Conservation (phyloP, 441 rosid genomes). For the Adansonia rubrostipa region DNA sequence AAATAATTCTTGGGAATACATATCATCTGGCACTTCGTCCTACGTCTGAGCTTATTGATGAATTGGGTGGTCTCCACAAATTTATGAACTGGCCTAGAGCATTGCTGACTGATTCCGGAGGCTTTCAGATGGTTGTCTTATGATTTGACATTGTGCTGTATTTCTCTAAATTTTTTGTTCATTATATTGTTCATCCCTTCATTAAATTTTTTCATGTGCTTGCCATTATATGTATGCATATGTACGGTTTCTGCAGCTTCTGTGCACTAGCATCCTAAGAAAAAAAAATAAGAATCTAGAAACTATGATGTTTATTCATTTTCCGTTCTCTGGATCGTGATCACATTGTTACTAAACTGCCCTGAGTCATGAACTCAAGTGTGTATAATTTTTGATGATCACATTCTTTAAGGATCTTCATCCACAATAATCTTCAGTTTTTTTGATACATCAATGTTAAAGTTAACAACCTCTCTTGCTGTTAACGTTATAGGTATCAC, state of each 20-base stretch:
- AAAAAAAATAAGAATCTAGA: background rate
- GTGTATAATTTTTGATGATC: background rate
- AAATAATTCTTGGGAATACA: constrained; percentile 80
- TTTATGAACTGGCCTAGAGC: constrained; percentile 91
- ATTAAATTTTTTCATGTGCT: constrained; percentile 1
- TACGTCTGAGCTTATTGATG: constrained; percentile 73
- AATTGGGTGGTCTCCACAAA: constrained; percentile 78
- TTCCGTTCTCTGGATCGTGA: constrained; percentile 4
- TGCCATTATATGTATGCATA: background rate
- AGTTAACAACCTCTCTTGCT: constrained; percentile 13
- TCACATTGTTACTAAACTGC: background rate
- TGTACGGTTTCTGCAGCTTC: background rate
- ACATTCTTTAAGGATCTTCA: background rate
- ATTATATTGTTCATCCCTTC: background rate
- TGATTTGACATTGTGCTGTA: constrained; percentile 18
- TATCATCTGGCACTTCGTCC: constrained; percentile 84
- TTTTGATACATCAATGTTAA: background rate
- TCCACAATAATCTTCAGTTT: background rate
- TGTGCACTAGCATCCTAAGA: background rate
- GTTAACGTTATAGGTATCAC: constrained; percentile 29
- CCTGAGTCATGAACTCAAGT: background rate
- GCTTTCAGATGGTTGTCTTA: constrained; percentile 78
- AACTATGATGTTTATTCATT: background rate
- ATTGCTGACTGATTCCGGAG: constrained; percentile 83
- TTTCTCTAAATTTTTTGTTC: constrained; percentile 15